A percentile compares a stretch with the other conserved stretches of the same genome.
These are phyloP conservation scores for Populus trichocarpa DNA, from an alignment of 441 rosid genomes.

Conservation along the genomic window DNA sequence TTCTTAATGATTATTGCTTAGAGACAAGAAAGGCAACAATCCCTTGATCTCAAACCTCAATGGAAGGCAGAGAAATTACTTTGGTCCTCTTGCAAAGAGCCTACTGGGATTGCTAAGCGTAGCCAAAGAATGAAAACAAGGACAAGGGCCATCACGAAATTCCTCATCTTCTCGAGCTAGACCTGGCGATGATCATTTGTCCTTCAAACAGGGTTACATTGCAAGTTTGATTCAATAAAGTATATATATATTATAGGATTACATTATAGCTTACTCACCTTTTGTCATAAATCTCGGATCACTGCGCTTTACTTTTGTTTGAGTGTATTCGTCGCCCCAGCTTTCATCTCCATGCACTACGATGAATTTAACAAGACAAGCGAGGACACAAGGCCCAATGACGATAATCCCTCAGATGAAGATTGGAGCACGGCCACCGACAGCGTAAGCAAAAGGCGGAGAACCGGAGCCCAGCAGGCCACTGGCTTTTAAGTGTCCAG, in stretches of 20 bases:
- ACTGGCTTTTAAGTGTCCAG: not conserved
- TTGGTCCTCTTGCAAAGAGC: not conserved
- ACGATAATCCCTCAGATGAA: not conserved
- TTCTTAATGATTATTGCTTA: too few species aligned
- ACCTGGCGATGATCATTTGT: conserved; percentile 34
- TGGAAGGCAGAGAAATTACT: not conserved
- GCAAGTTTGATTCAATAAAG: not conserved
- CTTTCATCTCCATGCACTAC: conserved; percentile 36
- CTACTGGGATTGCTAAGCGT: not conserved
- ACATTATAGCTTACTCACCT: not conserved
- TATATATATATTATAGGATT: not conserved
- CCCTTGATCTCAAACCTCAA: conserved; percentile 2
- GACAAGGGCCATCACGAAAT: conserved; percentile 17
- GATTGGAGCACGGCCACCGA: not conserved
- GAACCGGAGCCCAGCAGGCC: not conserved
- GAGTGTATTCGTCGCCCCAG: conserved; percentile 51
- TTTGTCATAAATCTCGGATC: not conserved
- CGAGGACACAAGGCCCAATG: conserved; percentile 25
- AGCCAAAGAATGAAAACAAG: not conserved
- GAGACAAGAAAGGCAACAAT: too few species aligned
- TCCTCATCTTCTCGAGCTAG: conserved; percentile 23
- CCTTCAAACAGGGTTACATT: conserved; percentile 33
- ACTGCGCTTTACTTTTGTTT: conserved; percentile 48
- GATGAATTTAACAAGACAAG: conserved; percentile 24
- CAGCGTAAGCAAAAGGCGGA: not conserved